Conservation (phyloP, 2,329 filamentous ascomycete species). For the Trichoderma sp. region DNA sequence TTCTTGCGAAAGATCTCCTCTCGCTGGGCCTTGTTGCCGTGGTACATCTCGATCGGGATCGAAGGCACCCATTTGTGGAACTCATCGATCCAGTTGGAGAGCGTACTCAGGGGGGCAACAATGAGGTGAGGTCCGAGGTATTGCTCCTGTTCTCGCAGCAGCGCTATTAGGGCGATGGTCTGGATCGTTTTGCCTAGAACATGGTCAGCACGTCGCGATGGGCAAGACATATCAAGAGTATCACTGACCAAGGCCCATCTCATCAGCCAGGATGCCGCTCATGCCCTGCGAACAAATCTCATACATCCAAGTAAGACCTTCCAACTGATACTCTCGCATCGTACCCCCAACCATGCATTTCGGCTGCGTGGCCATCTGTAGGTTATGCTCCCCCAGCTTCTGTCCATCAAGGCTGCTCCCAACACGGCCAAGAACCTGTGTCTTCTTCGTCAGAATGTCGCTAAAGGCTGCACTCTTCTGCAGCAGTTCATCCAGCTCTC, state of each 20-base stretch:
- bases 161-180: slow-evolving; percentile 83
- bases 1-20: slow-evolving; percentile 71
- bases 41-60: slow-evolving; percentile 88
- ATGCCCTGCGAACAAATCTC: slow-evolving; percentile 79
- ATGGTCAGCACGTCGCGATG: slow-evolving; percentile 22
- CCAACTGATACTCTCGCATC: slow-evolving; percentile 93
- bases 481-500: slow-evolving; percentile 61
- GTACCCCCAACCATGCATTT: slow-evolving; percentile 80
- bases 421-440: slow-evolving; percentile 62
- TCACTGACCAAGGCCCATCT: slow-evolving; percentile 76
- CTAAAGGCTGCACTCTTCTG: slow-evolving; percentile 63
- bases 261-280: slow-evolving; percentile 88
- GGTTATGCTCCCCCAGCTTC: slow-evolving; percentile 62
- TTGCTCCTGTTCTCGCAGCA: slow-evolving; percentile 81
- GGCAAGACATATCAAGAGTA: background rate
- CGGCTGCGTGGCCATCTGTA: slow-evolving; percentile 83
- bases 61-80: slow-evolving; percentile 87
- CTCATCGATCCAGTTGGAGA: slow-evolving; percentile 95
- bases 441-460: slow-evolving; percentile 65
- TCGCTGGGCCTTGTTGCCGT: slow-evolving; percentile 79
- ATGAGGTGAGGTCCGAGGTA: slow-evolving; percentile 88
- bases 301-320: slow-evolving; percentile 94
- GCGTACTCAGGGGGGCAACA: slow-evolving; percentile 84
- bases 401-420: slow-evolving; percentile 63
- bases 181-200: slow-evolving; percentile 80